phyloP scores from a whole-genome alignment of 2,329 filamentous ascomycete species.

The Xylariales sp. region DNA sequence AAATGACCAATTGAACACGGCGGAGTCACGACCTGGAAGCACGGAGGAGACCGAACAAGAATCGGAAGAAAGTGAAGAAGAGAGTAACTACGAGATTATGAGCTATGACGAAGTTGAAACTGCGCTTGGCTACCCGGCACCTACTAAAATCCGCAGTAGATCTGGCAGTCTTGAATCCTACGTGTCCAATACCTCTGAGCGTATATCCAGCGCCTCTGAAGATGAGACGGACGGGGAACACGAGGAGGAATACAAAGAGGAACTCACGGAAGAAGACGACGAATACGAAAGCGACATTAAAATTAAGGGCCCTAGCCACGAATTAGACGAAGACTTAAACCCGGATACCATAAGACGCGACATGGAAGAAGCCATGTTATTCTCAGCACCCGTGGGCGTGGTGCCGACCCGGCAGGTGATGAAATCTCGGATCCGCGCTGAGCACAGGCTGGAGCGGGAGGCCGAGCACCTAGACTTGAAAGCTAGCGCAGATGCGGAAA shows the following conservation, averaged over 20 bases:
- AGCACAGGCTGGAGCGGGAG: slow-evolving; percentile 45
- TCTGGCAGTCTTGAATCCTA: slow-evolving; percentile 8
- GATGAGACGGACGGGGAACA: slow-evolving; percentile 27
- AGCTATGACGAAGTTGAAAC: slow-evolving; percentile 59
- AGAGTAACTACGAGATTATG: slow-evolving; percentile 50
- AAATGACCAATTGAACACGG: neutral
- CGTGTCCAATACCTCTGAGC: slow-evolving; percentile 10
- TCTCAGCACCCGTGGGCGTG: slow-evolving; percentile 35
- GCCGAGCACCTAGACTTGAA: slow-evolving; percentile 42
- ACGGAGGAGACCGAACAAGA: slow-evolving; percentile 32
- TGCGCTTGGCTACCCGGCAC: slow-evolving; percentile 47
- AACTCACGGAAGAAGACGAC: slow-evolving; percentile 14
- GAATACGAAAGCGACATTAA: slow-evolving; percentile 18
- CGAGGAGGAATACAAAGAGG: slow-evolving; percentile 31
- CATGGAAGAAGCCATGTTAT: slow-evolving; percentile 45
- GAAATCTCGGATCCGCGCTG: slow-evolving; percentile 40
- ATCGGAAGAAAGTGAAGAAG: slow-evolving; percentile 33
- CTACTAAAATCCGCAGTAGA: slow-evolving; percentile 1
- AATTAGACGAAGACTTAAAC: slow-evolving; percentile 39
- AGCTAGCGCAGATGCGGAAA: slow-evolving; percentile 43
- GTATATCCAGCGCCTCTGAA: slow-evolving; percentile 25
- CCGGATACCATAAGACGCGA: slow-evolving; percentile 36
- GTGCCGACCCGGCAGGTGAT: slow-evolving; percentile 36
- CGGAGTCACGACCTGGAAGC: neutral
- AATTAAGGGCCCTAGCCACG: slow-evolving; percentile 46